Conservation (phyloP, 1,139 yeast genomes). For the Meyerozyma athensensis region DNA sequence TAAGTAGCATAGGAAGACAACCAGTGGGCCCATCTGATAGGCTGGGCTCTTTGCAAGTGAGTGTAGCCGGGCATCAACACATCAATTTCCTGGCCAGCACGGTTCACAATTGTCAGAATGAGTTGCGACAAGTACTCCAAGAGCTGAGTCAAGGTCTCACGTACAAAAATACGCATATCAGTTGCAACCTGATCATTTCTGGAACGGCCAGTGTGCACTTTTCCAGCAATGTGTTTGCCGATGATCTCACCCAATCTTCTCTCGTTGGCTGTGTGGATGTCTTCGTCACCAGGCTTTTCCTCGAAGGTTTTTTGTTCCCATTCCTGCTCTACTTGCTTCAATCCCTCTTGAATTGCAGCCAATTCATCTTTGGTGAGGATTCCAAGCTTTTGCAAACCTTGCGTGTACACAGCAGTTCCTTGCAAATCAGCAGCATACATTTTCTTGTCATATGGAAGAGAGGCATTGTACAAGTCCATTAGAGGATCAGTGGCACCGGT, state of each 20-base stretch:
- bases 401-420: conserved; percentile 90
- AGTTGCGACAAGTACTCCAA: conserved; percentile 56
- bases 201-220: conserved; percentile 97
- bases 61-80: conserved; percentile 98
- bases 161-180: conserved; percentile 91
- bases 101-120: conserved; percentile 59
- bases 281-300: conserved; percentile 93
- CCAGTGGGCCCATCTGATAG: conserved; percentile 99
- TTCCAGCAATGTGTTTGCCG: conserved; percentile 91
- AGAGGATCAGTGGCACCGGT: conserved; percentile 96
- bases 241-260: conserved; percentile 94
- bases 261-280: conserved; percentile 97
- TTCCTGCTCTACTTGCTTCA: conserved; percentile 64
- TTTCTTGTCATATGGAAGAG: conserved; percentile 89
- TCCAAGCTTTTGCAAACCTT: conserved; percentile 76
- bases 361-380: conserved; percentile 70
- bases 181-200: conserved; percentile 99
- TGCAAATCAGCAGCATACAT: conserved; percentile 93
- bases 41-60: conserved; percentile 97
- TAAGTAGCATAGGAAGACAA: conserved; percentile 91
- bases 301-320: conserved; percentile 75
- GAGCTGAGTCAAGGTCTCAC: conserved; percentile 65
- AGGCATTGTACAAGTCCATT: conserved; percentile 95
- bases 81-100: conserved; percentile 84
- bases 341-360: conserved; percentile 74